These are phyloP conservation scores for Arabidopsis thaliana DNA, from an alignment of 345 rosid genomes.

Conservation along the genomic window DNA sequence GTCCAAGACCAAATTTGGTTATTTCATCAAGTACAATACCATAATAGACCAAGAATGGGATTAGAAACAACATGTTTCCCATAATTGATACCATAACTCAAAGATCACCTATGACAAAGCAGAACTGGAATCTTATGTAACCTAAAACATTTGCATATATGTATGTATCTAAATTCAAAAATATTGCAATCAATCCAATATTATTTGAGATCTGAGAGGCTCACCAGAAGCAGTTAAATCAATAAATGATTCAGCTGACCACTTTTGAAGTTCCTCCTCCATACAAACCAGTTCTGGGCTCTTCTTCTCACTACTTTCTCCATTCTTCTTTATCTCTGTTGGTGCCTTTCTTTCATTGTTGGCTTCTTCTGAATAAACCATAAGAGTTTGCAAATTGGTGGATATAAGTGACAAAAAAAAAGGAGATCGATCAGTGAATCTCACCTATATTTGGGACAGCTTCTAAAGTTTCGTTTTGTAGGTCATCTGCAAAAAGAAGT, in stretches of 20 bases:
- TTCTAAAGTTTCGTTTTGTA: slow-evolving; percentile 49
- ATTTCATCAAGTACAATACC: not conserved
- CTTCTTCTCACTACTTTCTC: slow-evolving; percentile 32
- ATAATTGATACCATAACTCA: slow-evolving; percentile 19
- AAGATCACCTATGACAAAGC: slow-evolving; percentile 4
- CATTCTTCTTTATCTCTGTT: slow-evolving; percentile 12
- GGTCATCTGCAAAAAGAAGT: slow-evolving; percentile 53
- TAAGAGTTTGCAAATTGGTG: not conserved
- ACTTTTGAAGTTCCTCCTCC: slow-evolving; percentile 1
- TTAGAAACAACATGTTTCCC: slow-evolving; percentile 7
- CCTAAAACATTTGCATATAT: not conserved
- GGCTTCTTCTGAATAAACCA: slow-evolving; percentile 16
- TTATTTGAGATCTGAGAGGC: slow-evolving; percentile 21
- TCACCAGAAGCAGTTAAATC: slow-evolving; percentile 13
- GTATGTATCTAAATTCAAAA: not conserved
- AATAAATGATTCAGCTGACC: slow-evolving; percentile 10
- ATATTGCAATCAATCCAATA: slow-evolving; percentile 7
- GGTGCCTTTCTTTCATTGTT: slow-evolving; percentile 12
- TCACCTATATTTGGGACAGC: slow-evolving; percentile 48
- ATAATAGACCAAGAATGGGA: not conserved
- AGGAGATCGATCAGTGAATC: slow-evolving; percentile 47
- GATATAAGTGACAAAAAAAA: slow-evolving; percentile 5
- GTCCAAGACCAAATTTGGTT: slow-evolving; percentile 25
- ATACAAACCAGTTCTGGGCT: slow-evolving; percentile 46
- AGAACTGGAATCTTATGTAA: slow-evolving; percentile 7